phyloP scores from a whole-genome alignment of 352 stramenopile genomes.

The Phytophthora sp. region DNA sequence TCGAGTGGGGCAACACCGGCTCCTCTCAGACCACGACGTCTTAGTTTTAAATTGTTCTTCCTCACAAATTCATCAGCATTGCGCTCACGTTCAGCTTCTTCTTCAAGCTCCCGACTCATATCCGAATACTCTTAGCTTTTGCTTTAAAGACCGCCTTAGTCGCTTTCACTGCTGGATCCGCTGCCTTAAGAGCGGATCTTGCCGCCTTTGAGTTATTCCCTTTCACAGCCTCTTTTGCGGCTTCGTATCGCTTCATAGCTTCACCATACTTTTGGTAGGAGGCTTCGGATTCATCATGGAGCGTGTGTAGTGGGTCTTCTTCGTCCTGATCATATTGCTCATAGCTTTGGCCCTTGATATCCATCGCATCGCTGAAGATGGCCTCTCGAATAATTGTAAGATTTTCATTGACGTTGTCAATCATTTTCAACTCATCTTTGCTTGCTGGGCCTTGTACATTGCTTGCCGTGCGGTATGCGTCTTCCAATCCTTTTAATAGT shows the following conservation, averaged over 20 bases:
- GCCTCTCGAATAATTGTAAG: background rate
- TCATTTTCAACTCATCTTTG: background rate
- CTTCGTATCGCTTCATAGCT: background rate
- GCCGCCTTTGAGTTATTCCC: too few relatives aligned
- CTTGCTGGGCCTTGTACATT: background rate
- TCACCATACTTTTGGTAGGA: conserved; percentile 4
- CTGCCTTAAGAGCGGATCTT: background rate
- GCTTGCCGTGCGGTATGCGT: background rate
- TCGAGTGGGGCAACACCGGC: background rate
- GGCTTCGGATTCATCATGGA: background rate
- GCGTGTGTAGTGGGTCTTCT: background rate
- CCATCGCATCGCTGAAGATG: background rate
- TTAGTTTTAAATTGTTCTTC: background rate
- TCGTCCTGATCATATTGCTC: background rate
- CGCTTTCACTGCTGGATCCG: background rate
- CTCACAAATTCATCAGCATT: too few relatives aligned
- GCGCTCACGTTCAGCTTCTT: too few relatives aligned
- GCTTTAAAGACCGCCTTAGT: too few relatives aligned
- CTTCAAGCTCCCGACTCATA: too few relatives aligned
- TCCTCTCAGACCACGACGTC: background rate
- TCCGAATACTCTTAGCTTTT: too few relatives aligned
- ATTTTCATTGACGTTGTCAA: background rate
- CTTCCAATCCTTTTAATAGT: background rate
- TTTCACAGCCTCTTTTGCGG: background rate
- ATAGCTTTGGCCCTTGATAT: background rate